Conservation (phyloP, 805 yeast genomes). For the Millerago galiae region DNA sequence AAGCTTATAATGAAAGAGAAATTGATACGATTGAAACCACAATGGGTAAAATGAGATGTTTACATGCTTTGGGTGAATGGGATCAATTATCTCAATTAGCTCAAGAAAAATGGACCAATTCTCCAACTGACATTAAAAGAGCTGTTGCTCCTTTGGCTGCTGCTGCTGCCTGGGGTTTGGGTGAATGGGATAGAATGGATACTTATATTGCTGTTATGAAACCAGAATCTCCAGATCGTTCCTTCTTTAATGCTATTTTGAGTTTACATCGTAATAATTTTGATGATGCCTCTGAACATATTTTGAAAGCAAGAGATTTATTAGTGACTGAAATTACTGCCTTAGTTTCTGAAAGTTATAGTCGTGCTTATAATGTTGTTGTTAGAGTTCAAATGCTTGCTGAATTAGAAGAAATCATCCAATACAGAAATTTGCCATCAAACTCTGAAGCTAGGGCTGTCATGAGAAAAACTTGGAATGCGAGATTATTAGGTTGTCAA, state of each 20-base stretch:
- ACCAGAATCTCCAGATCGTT: slow-evolving; percentile 86
- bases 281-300: slow-evolving; percentile 72
- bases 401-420: slow-evolving; percentile 90
- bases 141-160: slow-evolving; percentile 96
- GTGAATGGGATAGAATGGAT: slow-evolving; percentile 96
- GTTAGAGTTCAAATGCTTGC: slow-evolving; percentile 97
- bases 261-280: slow-evolving; percentile 82
- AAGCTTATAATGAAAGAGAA: slow-evolving; percentile 81
- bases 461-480: slow-evolving; percentile 91
- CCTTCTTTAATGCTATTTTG: slow-evolving; percentile 89
- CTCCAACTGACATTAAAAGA: slow-evolving; percentile 67
- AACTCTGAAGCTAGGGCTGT: slow-evolving; percentile 72
- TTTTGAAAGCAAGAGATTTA: slow-evolving; percentile 78
- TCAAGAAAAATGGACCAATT: slow-evolving; percentile 72
- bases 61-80: slow-evolving; percentile 99
- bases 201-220: slow-evolving; percentile 86
- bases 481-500: slow-evolving; percentile 87
- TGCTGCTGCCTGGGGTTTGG: slow-evolving; percentile 98
- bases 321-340: slow-evolving; percentile 92
- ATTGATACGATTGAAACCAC: slow-evolving; percentile 75
- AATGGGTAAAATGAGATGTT: slow-evolving; percentile 96
- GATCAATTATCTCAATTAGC: slow-evolving; percentile 84
- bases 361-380: slow-evolving; percentile 93
- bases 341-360: slow-evolving; percentile 89
- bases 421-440: slow-evolving; percentile 78